Conservation (phyloP, 805 yeast genomes). For the Torulaspora gathmanii region DNA sequence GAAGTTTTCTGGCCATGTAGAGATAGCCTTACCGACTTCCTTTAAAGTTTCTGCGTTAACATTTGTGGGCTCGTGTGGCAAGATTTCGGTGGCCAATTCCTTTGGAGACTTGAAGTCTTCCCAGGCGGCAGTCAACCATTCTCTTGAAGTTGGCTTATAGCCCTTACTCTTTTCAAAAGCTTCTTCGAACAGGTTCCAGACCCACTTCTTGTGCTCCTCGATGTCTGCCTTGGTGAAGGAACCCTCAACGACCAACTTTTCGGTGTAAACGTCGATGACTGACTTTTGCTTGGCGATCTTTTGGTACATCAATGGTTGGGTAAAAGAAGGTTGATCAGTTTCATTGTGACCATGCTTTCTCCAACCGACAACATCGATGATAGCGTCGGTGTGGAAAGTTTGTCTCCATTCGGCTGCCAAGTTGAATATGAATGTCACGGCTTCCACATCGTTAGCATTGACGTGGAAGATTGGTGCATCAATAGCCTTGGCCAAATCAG, state of each 20-base stretch:
- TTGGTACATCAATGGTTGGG: slow-evolving; percentile 97
- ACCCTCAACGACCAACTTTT: slow-evolving; percentile 76
- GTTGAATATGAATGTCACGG: slow-evolving; percentile 83
- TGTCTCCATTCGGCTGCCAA: slow-evolving; percentile 99
- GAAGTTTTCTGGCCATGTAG: slow-evolving; percentile 82
- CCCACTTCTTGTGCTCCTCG: slow-evolving; percentile 96
- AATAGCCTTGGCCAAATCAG: slow-evolving; percentile 93
- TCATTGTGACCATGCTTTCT: slow-evolving; percentile 99
- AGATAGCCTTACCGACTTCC: slow-evolving; percentile 70
- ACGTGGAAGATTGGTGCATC: slow-evolving; percentile 99
- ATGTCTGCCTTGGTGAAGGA: slow-evolving; percentile 86
- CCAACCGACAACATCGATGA: slow-evolving; percentile 96
- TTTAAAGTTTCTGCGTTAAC: slow-evolving; percentile 67
- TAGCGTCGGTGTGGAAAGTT: slow-evolving; percentile 92
- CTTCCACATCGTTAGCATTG: slow-evolving; percentile 96
- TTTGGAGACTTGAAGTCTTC: slow-evolving; percentile 97
- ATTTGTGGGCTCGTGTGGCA: slow-evolving; percentile 95
- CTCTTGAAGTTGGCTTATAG: slow-evolving; percentile 84
- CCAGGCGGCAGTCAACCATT: slow-evolving; percentile 99
- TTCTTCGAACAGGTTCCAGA: slow-evolving; percentile 90
- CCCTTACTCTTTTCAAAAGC: slow-evolving; percentile 85
- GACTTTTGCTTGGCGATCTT: slow-evolving; percentile 84
- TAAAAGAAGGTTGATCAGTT: slow-evolving; percentile 98
- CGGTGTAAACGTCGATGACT: slow-evolving; percentile 80
- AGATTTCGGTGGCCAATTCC: slow-evolving; percentile 90